These are phyloP conservation scores for Asterionellopsis glacialis DNA, from an alignment of 108 stramenopile species.

Conservation along the genomic window DNA sequence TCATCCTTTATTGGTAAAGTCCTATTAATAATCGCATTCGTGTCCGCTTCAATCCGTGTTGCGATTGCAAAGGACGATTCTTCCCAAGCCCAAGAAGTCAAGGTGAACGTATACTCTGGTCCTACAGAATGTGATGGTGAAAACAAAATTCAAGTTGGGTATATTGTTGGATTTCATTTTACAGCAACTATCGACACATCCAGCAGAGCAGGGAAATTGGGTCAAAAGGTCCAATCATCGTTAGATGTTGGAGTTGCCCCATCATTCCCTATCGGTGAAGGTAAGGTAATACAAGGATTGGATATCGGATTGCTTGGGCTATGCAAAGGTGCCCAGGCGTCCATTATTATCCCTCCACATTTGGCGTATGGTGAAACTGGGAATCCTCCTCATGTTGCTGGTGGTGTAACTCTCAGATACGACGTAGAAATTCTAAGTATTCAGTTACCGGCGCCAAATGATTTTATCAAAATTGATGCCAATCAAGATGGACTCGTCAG, in stretches of 20 bases:
- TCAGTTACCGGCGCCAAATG: too few relatives aligned
- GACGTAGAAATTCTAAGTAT: slow-evolving; percentile 6
- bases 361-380: slow-evolving; percentile 10
- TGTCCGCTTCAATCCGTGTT: too few relatives aligned
- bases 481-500: slow-evolving; percentile 29
- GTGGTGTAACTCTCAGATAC: not conserved
- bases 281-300: slow-evolving; percentile 24
- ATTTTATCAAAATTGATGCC: slow-evolving; percentile 8
- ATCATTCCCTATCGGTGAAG: slow-evolving; percentile 20
- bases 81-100: too few relatives aligned
- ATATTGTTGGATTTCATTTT: slow-evolving; percentile 21
- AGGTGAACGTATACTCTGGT: slow-evolving; percentile 23
- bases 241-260: slow-evolving; percentile 18
- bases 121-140: slow-evolving; percentile 8
- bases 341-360: slow-evolving; percentile 23
- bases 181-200: slow-evolving; percentile 18
- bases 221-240: slow-evolving; percentile 21
- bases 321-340: slow-evolving; percentile 17
- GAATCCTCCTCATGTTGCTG: not conserved
- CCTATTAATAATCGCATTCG: too few relatives aligned
- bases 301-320: slow-evolving; percentile 25
- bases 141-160: slow-evolving; percentile 9
- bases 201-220: slow-evolving; percentile 3
- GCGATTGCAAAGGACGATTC: too few relatives aligned
- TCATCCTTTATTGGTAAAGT: too few relatives aligned